Conservation (phyloP, 148 eudicot species). For the Tetragonia tetragonoides region DNA sequence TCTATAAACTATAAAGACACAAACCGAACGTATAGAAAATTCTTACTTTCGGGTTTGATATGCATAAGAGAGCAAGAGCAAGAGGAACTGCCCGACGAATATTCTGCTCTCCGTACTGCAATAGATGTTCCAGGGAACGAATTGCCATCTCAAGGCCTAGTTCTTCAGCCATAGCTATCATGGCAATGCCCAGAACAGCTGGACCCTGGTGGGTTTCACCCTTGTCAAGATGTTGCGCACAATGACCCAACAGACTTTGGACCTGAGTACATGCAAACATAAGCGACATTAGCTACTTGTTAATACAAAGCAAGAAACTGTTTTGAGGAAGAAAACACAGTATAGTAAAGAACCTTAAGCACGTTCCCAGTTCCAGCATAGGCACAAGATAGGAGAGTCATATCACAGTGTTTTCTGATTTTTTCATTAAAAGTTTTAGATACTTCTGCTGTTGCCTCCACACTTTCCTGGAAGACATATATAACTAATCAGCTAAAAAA, state of each 20-base stretch:
- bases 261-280: constrained; percentile 44
- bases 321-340: not conserved
- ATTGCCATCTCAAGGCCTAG: constrained; percentile 89
- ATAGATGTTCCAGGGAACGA: constrained; percentile 87
- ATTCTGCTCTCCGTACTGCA: constrained; percentile 95
- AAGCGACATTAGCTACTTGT: constrained; percentile 9
- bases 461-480: constrained; percentile 53
- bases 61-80: constrained; percentile 86
- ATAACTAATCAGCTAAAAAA: constrained; percentile 6
- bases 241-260: constrained; percentile 86
- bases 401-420: constrained; percentile 84
- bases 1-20: not conserved
- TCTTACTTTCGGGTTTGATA: constrained; percentile 72
- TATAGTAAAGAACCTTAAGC: constrained; percentile 55
- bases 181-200: constrained; percentile 90
- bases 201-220: constrained; percentile 93
- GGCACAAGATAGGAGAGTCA: constrained; percentile 94
- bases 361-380: constrained; percentile 99
- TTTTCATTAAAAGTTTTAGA: constrained; percentile 88
- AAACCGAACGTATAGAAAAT: constrained; percentile 6
- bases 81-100: constrained; percentile 91
- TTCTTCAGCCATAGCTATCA: constrained; percentile 99
- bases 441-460: constrained; percentile 91
- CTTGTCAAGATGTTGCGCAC: constrained; percentile 90
- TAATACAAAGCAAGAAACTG: not conserved